A percentile compares a stretch with the other conserved stretches of the same genome.
These are phyloP conservation scores for Chrysoporthe austroafricana DNA, from an alignment of 2,329 filamentous ascomycete genomes.

Conservation along the genomic window DNA sequence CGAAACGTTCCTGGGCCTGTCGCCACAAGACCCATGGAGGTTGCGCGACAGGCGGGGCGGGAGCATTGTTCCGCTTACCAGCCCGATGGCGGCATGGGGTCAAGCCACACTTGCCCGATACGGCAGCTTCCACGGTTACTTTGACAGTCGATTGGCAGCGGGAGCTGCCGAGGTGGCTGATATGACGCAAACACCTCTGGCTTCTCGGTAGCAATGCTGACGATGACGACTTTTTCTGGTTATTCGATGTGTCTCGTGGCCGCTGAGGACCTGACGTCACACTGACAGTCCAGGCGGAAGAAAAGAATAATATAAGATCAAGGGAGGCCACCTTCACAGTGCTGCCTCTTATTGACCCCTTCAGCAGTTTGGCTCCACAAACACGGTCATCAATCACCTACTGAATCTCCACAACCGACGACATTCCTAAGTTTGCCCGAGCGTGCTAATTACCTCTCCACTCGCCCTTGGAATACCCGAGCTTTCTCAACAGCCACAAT, in stretches of 20 bases:
- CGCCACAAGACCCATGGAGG: no score
- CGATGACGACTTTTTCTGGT: constrained; percentile 1
- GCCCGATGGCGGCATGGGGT: not conserved
- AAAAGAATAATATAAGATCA: constrained; percentile 3
- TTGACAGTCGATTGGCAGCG: constrained; percentile 4
- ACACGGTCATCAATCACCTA: not conserved
- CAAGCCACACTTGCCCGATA: constrained; percentile 9
- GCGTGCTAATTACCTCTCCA: not conserved
- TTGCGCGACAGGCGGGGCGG: not conserved
- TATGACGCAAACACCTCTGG: constrained; percentile 10
- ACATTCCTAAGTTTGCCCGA: not conserved
- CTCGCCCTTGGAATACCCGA: not conserved
- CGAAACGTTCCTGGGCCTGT: no score
- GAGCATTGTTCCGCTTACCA: constrained; percentile 5
- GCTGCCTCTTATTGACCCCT: not conserved
- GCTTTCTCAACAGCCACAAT: not conserved
- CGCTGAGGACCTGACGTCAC: constrained; percentile 5
- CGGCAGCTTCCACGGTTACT: not conserved
- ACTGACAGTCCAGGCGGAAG: not conserved
- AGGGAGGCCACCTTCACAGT: not conserved
- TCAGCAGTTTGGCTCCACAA: not conserved
- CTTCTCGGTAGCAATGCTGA: not conserved
- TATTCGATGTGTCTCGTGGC: not conserved
- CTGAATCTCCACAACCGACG: not conserved
- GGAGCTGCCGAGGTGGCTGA: constrained; percentile 5